Evolutionary conservation across 305 asterid genomes (phyloP).

Genomic region (Fraxinus albicans): DNA sequence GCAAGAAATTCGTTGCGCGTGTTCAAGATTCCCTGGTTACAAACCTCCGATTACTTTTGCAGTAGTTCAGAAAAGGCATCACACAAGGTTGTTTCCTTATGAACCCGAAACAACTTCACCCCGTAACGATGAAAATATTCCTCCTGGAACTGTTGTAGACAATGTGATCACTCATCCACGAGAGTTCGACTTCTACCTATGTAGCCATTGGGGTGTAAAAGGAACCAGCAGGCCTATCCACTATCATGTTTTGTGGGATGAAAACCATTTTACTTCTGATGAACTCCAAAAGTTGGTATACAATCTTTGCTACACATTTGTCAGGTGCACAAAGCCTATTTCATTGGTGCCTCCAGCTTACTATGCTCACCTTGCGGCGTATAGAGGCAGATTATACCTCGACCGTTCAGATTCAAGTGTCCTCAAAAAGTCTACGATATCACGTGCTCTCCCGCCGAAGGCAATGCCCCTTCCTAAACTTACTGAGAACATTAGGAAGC

Average conservation of each 20-base stretch:
- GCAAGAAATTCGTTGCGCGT: conserved; percentile 56
- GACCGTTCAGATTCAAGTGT: conserved; percentile 51
- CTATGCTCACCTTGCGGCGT: conserved; percentile 93
- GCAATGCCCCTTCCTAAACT: conserved; percentile 78
- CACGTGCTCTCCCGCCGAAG: conserved; percentile 60
- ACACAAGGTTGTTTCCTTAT: conserved; percentile 69
- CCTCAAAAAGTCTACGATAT: conserved; percentile 33
- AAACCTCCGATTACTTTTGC: conserved; percentile 76
- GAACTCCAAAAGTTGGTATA: conserved; percentile 83
- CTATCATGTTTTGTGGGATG: conserved; percentile 87
- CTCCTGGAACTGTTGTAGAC: conserved; percentile 94
- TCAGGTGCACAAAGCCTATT: conserved; percentile 90
- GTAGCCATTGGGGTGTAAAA: conserved; percentile 90
- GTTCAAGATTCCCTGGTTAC: conserved; percentile 57
- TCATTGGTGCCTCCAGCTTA: conserved; percentile 95
- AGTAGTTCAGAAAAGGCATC: conserved; percentile 92
- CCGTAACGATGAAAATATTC: conserved; percentile 54
- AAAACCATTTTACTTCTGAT: conserved; percentile 76
- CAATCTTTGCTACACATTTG: conserved; percentile 87
- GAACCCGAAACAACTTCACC: conserved; percentile 34
- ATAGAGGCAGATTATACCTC: conserved; percentile 80
- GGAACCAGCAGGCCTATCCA: conserved; percentile 93
- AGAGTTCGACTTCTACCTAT: conserved; percentile 88
- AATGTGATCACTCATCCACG: conserved; percentile 73
- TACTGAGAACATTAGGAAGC: conserved; percentile 70